Percentiles rank a stretch among this genome's conserved stretches.
Evolutionary conservation across 495 filamentous ascomycete genomes (phyloP).

Genomic region (Parathielavia appendiculata): DNA sequence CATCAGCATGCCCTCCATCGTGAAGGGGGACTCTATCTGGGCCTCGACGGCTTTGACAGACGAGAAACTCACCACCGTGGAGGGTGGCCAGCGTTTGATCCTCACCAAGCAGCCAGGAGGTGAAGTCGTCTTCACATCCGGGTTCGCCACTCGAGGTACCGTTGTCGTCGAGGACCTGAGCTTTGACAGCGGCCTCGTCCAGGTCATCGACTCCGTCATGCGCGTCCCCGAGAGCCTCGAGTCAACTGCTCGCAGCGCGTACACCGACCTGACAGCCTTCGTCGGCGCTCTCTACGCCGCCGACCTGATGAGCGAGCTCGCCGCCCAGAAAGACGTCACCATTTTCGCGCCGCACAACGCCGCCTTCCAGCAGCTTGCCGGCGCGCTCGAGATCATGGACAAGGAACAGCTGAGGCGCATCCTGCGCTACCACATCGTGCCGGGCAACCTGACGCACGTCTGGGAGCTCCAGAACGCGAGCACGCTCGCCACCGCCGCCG

Average conservation of each 20-base stretch:
- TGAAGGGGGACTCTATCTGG: constrained; percentile 36
- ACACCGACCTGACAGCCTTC: constrained; percentile 29
- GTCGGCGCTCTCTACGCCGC: constrained; percentile 35
- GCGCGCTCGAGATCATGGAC: constrained; percentile 15
- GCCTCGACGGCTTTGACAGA: constrained; percentile 43
- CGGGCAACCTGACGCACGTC: constrained; percentile 40
- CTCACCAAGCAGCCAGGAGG: constrained; percentile 28
- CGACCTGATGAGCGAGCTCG: constrained; percentile 28
- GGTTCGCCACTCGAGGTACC: constrained; percentile 27
- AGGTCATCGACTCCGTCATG: constrained; percentile 32
- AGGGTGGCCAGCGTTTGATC: constrained; percentile 28
- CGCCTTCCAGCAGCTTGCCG: constrained; percentile 51
- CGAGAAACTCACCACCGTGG: constrained; percentile 21
- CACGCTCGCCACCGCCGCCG: constrained; percentile 35
- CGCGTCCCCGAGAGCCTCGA: constrained; percentile 25
- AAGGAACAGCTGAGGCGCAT: constrained; percentile 17
- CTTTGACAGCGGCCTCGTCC: constrained; percentile 27
- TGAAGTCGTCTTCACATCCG: constrained; percentile 30
- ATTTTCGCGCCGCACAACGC: constrained; percentile 39
- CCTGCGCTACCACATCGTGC: constrained; percentile 36
- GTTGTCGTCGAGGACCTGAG: constrained; percentile 24
- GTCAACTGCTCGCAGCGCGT: constrained; percentile 23
- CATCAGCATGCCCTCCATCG: constrained; percentile 18
- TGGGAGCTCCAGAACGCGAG: constrained; percentile 29
- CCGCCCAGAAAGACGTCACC: constrained; percentile 27